Evolutionary conservation across 768 basidiomycete species (phyloP).

Genomic region (Lenzites betulinus): DNA sequence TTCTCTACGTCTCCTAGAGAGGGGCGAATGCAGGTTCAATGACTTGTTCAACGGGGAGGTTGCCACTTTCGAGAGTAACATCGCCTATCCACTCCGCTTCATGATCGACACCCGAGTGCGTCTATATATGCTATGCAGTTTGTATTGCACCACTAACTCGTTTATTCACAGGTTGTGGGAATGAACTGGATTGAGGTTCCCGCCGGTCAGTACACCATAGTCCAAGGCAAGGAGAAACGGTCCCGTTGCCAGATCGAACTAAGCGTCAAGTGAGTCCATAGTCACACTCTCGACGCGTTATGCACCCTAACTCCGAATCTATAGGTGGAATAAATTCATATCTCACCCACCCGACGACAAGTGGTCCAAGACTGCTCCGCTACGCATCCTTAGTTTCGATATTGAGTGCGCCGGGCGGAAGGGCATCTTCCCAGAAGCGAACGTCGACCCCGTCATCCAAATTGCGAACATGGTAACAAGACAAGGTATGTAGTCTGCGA

Average conservation of each 20-base stretch:
- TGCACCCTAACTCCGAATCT: too few species aligned
- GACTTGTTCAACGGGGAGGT: constrained; percentile 48
- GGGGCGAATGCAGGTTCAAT: constrained; percentile 52
- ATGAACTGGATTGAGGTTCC: constrained; percentile 99
- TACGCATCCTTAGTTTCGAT: constrained; percentile 96
- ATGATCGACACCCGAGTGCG: constrained; percentile 95
- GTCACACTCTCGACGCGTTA: not conserved
- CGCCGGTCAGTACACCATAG: constrained; percentile 73
- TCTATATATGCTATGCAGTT: not conserved
- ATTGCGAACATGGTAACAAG: constrained; percentile 99
- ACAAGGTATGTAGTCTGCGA: constrained; percentile 64
- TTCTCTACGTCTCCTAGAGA: constrained; percentile 50
- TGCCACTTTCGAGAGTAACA: constrained; percentile 91
- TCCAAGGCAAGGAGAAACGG: constrained; percentile 56
- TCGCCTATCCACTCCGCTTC: constrained; percentile 87
- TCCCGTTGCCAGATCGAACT: constrained; percentile 93
- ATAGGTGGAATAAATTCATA: constrained; percentile 80
- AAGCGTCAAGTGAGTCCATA: constrained; percentile 57
- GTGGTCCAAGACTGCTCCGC: constrained; percentile 91
- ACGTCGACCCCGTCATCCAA: constrained; percentile 93
- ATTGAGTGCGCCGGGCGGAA: constrained; percentile 99
- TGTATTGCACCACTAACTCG: not conserved
- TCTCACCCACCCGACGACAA: constrained; percentile 90
- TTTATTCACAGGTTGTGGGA: constrained; percentile 71
- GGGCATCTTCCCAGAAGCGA: constrained; percentile 94